These are phyloP conservation scores for Cyberlindnera mississippiensis DNA, from an alignment of 805 yeast genomes.

Conservation along the genomic window DNA sequence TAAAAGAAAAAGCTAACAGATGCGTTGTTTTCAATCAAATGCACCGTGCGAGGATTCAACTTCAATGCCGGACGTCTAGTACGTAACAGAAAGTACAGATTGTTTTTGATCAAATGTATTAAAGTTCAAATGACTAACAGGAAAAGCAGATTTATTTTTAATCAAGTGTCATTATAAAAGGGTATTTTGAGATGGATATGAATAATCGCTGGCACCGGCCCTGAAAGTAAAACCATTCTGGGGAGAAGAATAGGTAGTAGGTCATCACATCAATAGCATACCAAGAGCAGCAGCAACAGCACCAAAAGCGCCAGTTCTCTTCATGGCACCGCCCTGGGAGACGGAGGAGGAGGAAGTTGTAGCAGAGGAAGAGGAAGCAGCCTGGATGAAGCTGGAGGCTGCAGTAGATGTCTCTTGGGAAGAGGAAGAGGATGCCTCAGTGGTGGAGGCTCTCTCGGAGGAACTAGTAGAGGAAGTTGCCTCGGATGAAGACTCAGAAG, in stretches of 20 bases:
- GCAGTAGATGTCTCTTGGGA: neutral
- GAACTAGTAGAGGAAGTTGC: constrained; percentile 1
- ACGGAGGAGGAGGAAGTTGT: neutral
- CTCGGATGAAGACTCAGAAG: neutral
- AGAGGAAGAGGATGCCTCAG: neutral
- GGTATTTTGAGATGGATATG: too few species aligned
- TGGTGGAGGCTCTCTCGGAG: neutral
- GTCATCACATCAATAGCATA: constrained; percentile 1
- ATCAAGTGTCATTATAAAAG: too few species aligned
- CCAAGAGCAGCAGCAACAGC: neutral
- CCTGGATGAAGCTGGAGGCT: constrained; percentile 8
- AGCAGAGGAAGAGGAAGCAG: constrained; percentile 1
- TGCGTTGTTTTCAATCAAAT: too few species aligned
- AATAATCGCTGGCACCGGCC: too few species aligned
- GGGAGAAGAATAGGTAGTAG: neutral
- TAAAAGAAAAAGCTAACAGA: too few species aligned
- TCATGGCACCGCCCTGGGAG: neutral
- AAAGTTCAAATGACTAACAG: too few species aligned
- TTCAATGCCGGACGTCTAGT: too few species aligned
- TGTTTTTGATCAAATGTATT: too few species aligned
- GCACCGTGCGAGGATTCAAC: too few species aligned
- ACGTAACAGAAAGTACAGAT: too few species aligned
- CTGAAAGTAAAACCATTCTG: too few species aligned
- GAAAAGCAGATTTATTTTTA: too few species aligned
- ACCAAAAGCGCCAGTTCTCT: neutral